Base-by-base conservation (phyloP, 306 rosid species). In the Betula pendula region DNA sequence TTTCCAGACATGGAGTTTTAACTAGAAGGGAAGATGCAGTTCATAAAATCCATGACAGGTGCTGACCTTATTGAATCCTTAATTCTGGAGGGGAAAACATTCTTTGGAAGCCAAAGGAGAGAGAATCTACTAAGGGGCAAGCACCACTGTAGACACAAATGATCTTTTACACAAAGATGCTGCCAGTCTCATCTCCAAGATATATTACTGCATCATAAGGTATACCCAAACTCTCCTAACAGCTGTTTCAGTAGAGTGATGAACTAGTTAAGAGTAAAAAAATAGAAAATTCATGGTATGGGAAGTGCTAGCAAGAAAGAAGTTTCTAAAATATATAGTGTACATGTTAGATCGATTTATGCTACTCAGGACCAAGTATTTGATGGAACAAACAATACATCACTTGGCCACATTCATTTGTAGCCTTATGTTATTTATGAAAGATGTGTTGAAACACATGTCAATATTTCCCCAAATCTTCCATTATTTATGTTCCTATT, bases 71-170 rank as follows among this genome's bases (percentile, higher is more conserved):
- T 53, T 9, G 1, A 47, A 56, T 35, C 52, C 44, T 53, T 74
- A 17, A 33, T 17, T 66, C 15, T 33, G 19, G 33, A 71, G 38
- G 42, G 20, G 17, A 35, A 20, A 3, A 68, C 63, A 48, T 81
- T 75, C 38, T 44, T 63, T 45, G 12, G 19, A 48, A 78, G 81
- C 60, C 56, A 56, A 17, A 25, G 22, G 68, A 15, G 44, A 38
- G 24, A 29, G 68, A 62, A 25, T 59, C 42, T 13, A 14, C 68
- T 12, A 53, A 53, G 60, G 2, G 10, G 8, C n/a, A 60, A 2
- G 17, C 68, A 29, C 56, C 27, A 2, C 13, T n/a, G 44, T 2
- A 2, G 43, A 62, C n/a, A 1, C n/a, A 62, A 14, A 62, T 25
- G 17, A 17, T 1, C n/a, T 59, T 31, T 6, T 31, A 13, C 12